Percentiles rank a stretch among this genome's conserved stretches.
phyloP scores from a whole-genome alignment of 768 basidiomycete genomes.

The Lyophyllum atratum region DNA sequence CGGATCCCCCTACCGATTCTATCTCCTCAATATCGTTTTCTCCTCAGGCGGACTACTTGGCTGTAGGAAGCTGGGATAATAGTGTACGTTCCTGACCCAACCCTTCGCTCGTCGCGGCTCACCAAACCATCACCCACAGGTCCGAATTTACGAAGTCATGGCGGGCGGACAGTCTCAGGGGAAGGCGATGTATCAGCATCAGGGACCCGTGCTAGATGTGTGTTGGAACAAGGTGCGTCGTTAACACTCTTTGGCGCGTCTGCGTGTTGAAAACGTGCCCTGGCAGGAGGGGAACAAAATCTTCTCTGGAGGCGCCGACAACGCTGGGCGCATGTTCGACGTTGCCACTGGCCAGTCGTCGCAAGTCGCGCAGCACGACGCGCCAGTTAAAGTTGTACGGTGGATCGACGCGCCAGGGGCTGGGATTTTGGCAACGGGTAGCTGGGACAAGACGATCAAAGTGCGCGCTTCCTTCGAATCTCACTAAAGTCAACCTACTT shows the following conservation, averaged over 20 bases:
- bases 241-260: neutral
- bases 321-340: constrained; percentile 93
- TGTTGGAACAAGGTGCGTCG: constrained; percentile 86
- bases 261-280: constrained; percentile 5
- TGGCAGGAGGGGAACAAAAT: constrained; percentile 85
- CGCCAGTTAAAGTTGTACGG: constrained; percentile 78
- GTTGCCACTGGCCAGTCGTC: constrained; percentile 76
- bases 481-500: neutral
- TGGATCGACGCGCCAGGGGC: constrained; percentile 78
- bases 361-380: constrained; percentile 91
- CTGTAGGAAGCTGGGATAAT: constrained; percentile 94
- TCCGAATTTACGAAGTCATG: constrained; percentile 90
- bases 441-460: constrained; percentile 98
- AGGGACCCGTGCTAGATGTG: constrained; percentile 84
- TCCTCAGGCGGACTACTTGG: constrained; percentile 83
- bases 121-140: constrained; percentile 46
- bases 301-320: constrained; percentile 93
- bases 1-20: constrained; percentile 82
- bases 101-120: neutral
- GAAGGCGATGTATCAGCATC: constrained; percentile 89
- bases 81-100: constrained; percentile 54
- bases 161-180: constrained; percentile 79
- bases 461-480: constrained; percentile 42
- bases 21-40: constrained; percentile 87
- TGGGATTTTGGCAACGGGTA: constrained; percentile 86